Evolutionary conservation across 352 stramenopile species (phyloP).

Genomic region (Globisporangium perplexum): DNA sequence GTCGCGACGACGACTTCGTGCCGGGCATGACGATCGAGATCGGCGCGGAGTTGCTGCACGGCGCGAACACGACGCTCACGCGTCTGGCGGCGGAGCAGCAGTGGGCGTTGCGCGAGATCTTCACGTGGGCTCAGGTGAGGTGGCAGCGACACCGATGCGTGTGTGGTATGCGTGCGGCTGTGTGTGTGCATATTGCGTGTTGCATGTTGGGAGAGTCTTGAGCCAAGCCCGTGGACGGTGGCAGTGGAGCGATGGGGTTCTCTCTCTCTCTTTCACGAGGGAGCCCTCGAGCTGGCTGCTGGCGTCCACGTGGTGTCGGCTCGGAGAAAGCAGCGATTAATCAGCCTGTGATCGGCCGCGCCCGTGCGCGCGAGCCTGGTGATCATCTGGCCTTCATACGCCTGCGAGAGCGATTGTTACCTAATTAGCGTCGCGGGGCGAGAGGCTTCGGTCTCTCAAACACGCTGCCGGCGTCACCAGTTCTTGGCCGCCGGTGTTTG

Average conservation of each 20-base stretch:
- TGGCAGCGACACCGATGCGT: background rate
- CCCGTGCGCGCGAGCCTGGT: constrained; percentile 20
- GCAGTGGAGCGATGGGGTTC: background rate
- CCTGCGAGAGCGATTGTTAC: constrained; percentile 79
- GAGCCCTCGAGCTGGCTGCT: background rate
- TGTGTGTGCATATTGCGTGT: constrained; percentile 12
- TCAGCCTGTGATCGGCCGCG: constrained; percentile 71
- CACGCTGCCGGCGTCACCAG: constrained; percentile 63
- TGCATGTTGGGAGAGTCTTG: constrained; percentile 9
- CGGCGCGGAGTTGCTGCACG: constrained; percentile 70
- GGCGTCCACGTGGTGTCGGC: background rate
- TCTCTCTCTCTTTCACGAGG: too few species aligned
- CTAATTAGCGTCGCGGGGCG: constrained; percentile 83
- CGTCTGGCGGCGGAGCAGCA: constrained; percentile 52
- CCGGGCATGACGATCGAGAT: constrained; percentile 69
- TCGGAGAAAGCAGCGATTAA: constrained; percentile 83
- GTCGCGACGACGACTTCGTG: constrained; percentile 56
- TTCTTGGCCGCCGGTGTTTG: constrained; percentile 71
- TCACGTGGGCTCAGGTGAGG: constrained; percentile 82
- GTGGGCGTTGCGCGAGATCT: constrained; percentile 74
- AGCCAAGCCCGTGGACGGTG: background rate
- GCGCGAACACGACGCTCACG: constrained; percentile 74
- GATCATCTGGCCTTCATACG: constrained; percentile 89
- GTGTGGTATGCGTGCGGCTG: constrained; percentile 3
- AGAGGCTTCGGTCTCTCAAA: constrained; percentile 16